phyloP scores from a whole-genome alignment of 1,139 yeast genomes.

The Candida sanyaensis region DNA sequence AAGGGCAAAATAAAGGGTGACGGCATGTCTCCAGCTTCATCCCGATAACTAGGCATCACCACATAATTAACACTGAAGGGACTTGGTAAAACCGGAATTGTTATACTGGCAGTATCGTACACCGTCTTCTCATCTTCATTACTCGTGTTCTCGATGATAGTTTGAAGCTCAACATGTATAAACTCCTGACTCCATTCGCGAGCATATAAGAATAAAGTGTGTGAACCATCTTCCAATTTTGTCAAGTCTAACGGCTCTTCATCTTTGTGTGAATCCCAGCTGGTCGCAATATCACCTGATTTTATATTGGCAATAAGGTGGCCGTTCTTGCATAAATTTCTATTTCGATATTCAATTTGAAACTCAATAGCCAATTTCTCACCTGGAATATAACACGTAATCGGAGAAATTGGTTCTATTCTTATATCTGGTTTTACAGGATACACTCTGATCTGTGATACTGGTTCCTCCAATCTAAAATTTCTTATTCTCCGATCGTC shows the following conservation, averaged over 20 bases:
- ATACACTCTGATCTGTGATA: slow-evolving; percentile 16
- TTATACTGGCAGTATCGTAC: slow-evolving; percentile 28
- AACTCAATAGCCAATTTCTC: slow-evolving; percentile 28
- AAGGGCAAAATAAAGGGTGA: slow-evolving; percentile 37
- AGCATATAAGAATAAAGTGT: slow-evolving; percentile 15
- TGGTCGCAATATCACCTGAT: slow-evolving; percentile 22
- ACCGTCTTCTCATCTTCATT: slow-evolving; percentile 20
- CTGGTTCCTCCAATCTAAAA: slow-evolving; percentile 8
- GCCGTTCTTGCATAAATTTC: slow-evolving; percentile 9
- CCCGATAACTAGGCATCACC: slow-evolving; percentile 40
- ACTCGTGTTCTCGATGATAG: slow-evolving; percentile 23
- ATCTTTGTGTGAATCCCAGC: slow-evolving; percentile 44
- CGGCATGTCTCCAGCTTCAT: slow-evolving; percentile 36
- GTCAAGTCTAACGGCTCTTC: slow-evolving; percentile 37
- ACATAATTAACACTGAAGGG: slow-evolving; percentile 39
- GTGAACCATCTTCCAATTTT: slow-evolving; percentile 8
- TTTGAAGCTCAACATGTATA: slow-evolving; percentile 24
- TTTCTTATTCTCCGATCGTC: slow-evolving; percentile 3
- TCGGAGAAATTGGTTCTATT: slow-evolving; percentile 9
- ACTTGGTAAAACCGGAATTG: slow-evolving; percentile 30
- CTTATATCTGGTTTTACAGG: slow-evolving; percentile 26
- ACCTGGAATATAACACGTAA: slow-evolving; percentile 18
- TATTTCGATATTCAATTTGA: slow-evolving; percentile 18
- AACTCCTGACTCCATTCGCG: slow-evolving; percentile 5
- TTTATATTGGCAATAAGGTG: slow-evolving; percentile 11